Percentiles rank a stretch among this genome's conserved stretches.
Evolutionary conservation across 2,329 filamentous ascomycete species (phyloP).

Genomic region (Diaporthe sp.): DNA sequence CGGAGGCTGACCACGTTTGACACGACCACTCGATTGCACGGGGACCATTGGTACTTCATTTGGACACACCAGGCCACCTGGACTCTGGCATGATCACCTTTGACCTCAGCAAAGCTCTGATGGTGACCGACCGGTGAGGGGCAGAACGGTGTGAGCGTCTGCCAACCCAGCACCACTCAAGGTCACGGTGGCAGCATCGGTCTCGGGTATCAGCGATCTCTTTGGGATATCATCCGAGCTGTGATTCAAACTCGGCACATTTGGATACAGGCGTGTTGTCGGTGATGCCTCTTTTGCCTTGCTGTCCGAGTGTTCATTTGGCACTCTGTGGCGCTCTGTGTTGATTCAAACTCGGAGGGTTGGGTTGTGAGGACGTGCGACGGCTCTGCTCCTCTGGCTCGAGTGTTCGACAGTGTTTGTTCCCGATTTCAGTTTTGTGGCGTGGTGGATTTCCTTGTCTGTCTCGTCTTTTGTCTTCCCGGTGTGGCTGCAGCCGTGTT

Average conservation of each 20-base stretch:
- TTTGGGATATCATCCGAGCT: not conserved
- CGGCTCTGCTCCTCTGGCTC: constrained; percentile 17
- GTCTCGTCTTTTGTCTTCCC: not conserved
- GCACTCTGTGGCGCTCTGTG: not conserved
- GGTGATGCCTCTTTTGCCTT: constrained; percentile 1
- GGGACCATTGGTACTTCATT: not conserved
- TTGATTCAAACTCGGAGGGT: constrained; percentile 5
- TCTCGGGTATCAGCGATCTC: not conserved
- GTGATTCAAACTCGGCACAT: constrained; percentile 8
- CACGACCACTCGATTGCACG: not conserved
- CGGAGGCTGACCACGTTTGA: not conserved
- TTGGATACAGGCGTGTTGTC: constrained; percentile 11
- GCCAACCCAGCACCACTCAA: not conserved
- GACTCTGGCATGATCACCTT: not conserved
- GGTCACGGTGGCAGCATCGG: not conserved
- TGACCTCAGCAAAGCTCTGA: constrained; percentile 9
- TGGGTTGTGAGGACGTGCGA: constrained; percentile 1
- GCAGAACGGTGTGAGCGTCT: not conserved
- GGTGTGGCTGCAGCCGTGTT: not conserved
- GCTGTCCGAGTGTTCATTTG: constrained; percentile 11
- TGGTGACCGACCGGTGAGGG: not conserved
- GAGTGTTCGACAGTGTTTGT: constrained; percentile 19
- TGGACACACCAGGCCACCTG: not conserved
- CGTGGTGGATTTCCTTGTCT: constrained; percentile 18
- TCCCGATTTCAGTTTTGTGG: not conserved